Base-by-base conservation (phyloP, 1,284 basidiomycete species). In the Pseudozyma sp. region DNA sequence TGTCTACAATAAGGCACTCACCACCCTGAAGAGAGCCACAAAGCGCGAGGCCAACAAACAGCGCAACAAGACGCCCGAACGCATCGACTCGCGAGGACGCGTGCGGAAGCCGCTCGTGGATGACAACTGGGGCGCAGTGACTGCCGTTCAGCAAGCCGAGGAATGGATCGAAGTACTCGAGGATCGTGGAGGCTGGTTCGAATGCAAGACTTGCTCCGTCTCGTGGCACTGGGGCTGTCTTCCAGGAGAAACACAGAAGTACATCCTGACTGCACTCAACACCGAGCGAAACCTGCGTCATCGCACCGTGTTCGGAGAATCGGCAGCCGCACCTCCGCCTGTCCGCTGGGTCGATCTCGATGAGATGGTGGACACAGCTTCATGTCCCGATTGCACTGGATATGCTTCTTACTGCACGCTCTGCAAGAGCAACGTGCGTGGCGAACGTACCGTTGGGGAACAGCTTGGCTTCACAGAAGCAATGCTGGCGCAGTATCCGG, bases 141-240 rank as follows among this genome's bases (percentile, higher is more conserved):
- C 63, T 3, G 44, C 77, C 4, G 63, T 69, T 7, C 70, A 73
- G 42, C 47, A 52, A 3, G 47, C 71, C 19, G 55, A 70, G 12
- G 73, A 76, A 44, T 68, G 68, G 70, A 45, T 64, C 50, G 64
- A 68, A 43, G 40, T 63, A 47, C 63, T 79, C 54, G 61, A 73
- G 19, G 59, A 70, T 21, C 60, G 57, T n/a, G 78, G 62, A 18
- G 78, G 76, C 34, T 79, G 78, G 78, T 59, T 79, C 51, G 56
- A 70, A 25, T 79, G 78, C 56, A 62, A 59, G 35, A 70, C 61
- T 0, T 79, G 78, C 59, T 60, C 70, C 21, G 71, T 69, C 19
- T 59, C 69, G 10, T 73, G 65, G 61, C 78, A 79, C 49, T 77
- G 72, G 69, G 76, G 70, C 52, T 79, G 78, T 49, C 61, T 77